Evolutionary conservation across 2,329 filamentous ascomycete species (phyloP), one percentile per base, ranked within the genome.

Genomic region (Cordyceps farinosa): DNA sequence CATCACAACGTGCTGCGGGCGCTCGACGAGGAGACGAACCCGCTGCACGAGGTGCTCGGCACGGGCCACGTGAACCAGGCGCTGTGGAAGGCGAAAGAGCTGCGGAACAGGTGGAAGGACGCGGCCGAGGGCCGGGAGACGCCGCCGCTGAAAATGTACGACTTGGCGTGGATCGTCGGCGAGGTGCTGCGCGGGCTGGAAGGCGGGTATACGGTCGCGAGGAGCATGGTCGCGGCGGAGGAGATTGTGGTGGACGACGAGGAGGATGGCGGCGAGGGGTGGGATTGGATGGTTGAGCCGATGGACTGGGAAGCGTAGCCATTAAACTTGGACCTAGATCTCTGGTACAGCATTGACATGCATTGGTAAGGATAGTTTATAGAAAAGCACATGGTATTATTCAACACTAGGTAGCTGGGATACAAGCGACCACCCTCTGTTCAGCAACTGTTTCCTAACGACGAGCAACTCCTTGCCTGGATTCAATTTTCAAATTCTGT

Each of bases 91-190:
- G 89, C 89, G 1, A 91, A 91, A 71, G 87, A 90, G 66, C 80
- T 90, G 62, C 79, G 89, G 1, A 91, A 91, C 67, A 79, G 85
- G 10, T 91, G 89, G 89, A 91, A 91, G 75, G 84, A 87, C 61
- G 87, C 84, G 0, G 84, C 87, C 44, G 80, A 84, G 62, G 74
- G 71, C 1, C 68, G 69, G 8, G 72, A 74, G 67, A 76, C 72
- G 59, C 73, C 71, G 62, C 73, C 70, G 29, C 75, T 91, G 2
- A 80, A 82, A 64, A 82, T 84, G 66, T 87, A 90, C 67, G 83
- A 89, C 61, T 75, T 91, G 11, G 80, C 84, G 30, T 77, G 76
- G 61, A 89, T 91, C 65, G 75, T 91, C 2, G 73, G 75, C 5
- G 76, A 76, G 7, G 80, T 91, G 10, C 79, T 90, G 58, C 68